Evolutionary conservation across 2,329 filamentous ascomycete species (phyloP).

Genomic region (Chaetothyriales sp.): DNA sequence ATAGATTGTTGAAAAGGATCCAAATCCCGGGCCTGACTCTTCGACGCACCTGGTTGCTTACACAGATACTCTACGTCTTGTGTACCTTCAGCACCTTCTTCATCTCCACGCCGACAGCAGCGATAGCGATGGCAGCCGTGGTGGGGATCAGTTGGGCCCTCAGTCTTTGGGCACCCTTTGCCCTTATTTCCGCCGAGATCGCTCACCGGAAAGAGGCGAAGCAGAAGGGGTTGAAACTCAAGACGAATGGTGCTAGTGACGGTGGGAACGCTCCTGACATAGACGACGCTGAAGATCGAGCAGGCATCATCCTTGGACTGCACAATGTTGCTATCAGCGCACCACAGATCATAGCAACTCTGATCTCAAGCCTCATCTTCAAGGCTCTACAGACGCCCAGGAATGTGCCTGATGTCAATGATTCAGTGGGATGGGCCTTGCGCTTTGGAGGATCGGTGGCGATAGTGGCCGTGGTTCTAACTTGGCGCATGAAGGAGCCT

Average conservation of each 20-base stretch:
- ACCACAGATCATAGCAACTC: slow-evolving; percentile 78
- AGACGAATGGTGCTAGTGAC: slow-evolving; percentile 12
- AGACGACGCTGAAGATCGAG: slow-evolving; percentile 49
- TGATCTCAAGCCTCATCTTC: slow-evolving; percentile 74
- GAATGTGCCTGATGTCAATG: slow-evolving; percentile 60
- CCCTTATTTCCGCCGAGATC: slow-evolving; percentile 86
- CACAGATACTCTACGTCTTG: slow-evolving; percentile 65
- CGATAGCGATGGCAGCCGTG: slow-evolving; percentile 62
- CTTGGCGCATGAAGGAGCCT: slow-evolving; percentile 16
- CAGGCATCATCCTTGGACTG: slow-evolving; percentile 80
- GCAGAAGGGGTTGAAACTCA: slow-evolving; percentile 28
- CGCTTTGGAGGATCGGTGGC: slow-evolving; percentile 70
- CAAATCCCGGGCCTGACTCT: slow-evolving; percentile 74
- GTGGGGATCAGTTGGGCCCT: slow-evolving; percentile 87
- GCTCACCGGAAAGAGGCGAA: slow-evolving; percentile 58
- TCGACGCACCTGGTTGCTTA: slow-evolving; percentile 71
- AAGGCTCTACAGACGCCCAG: slow-evolving; percentile 72
- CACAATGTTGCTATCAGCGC: slow-evolving; percentile 91
- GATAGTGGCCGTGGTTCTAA: slow-evolving; percentile 50
- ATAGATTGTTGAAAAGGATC: slow-evolving; percentile 42
- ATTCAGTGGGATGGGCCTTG: slow-evolving; percentile 73
- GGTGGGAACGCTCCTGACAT: slow-evolving; percentile 21
- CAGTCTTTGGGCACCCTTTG: slow-evolving; percentile 87
- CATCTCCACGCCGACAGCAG: slow-evolving; percentile 53
- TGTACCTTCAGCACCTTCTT: slow-evolving; percentile 71